Evolutionary conservation across 2,329 filamentous ascomycete species (phyloP).

Genomic region (Decorospora gaudefroyi): DNA sequence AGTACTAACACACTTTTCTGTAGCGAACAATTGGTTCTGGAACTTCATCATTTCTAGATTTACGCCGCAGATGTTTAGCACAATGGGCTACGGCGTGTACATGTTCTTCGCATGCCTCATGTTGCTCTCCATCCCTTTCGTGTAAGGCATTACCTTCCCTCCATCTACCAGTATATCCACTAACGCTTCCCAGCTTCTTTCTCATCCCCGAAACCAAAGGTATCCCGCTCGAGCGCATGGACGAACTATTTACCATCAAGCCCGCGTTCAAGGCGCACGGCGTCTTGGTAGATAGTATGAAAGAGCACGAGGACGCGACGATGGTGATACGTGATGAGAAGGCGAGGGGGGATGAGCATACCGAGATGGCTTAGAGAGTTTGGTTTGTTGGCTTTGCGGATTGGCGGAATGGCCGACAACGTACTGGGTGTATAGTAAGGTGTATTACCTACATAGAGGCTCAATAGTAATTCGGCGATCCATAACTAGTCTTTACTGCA

Average conservation of each 20-base stretch:
- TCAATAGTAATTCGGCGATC: too few species aligned
- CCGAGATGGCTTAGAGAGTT: slow-evolving; percentile 12
- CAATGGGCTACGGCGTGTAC: slow-evolving; percentile 52
- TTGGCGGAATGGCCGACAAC: too few species aligned
- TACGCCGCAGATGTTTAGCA: slow-evolving; percentile 66
- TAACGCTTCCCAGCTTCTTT: slow-evolving; percentile 40
- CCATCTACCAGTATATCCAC: neutral
- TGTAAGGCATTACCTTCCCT: slow-evolving; percentile 39
- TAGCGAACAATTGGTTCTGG: slow-evolving; percentile 72
- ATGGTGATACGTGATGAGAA: slow-evolving; percentile 36
- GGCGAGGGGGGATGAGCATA: slow-evolving; percentile 35
- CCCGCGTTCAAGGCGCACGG: slow-evolving; percentile 50
- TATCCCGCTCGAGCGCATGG: slow-evolving; percentile 55
- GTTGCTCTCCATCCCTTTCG: slow-evolving; percentile 48
- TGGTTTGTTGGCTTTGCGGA: neutral
- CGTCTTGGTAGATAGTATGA: slow-evolving; percentile 47
- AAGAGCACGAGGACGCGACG: slow-evolving; percentile 43
- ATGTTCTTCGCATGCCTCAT: slow-evolving; percentile 57
- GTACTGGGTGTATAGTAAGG: too few species aligned
- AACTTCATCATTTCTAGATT: slow-evolving; percentile 72
- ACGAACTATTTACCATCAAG: slow-evolving; percentile 53
- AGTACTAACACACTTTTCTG: slow-evolving; percentile 58
- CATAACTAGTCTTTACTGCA: too few species aligned
- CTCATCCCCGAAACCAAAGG: slow-evolving; percentile 51
- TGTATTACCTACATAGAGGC: neutral